Evolutionary conservation across 495 filamentous ascomycete species (phyloP).

Genomic region (Trichoderma parareesei): DNA sequence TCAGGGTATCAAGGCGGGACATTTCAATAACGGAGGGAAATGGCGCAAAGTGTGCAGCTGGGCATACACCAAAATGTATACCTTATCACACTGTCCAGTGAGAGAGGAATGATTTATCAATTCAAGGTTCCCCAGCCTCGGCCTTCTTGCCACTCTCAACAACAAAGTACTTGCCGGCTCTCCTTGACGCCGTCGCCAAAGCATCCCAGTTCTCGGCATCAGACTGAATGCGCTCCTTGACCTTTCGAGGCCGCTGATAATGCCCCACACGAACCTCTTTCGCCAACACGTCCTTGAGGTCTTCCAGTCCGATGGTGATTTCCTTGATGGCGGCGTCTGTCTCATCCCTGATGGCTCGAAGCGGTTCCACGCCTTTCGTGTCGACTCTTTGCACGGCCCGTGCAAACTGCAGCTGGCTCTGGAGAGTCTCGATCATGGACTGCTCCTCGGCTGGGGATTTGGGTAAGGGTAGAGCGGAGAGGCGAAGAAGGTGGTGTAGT

Average conservation of each 20-base stretch:
- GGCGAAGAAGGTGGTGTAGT: constrained; percentile 77
- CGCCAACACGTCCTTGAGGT: constrained; percentile 30
- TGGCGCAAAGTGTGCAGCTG: not conserved
- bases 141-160: constrained; percentile 51
- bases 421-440: constrained; percentile 61
- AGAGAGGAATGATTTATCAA: not conserved
- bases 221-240: constrained; percentile 18
- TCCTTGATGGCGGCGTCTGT: constrained; percentile 39
- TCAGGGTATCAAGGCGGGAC: constrained; percentile 10
- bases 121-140: constrained; percentile 2
- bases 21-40: too few species aligned
- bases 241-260: constrained; percentile 36
- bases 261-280: constrained; percentile 37
- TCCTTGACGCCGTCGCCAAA: constrained; percentile 55
- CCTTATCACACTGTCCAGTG: not conserved
- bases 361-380: constrained; percentile 60
- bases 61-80: not conserved
- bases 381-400: constrained; percentile 72
- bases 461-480: constrained; percentile 80
- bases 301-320: constrained; percentile 32
- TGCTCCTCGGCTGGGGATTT: constrained; percentile 45
- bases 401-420: constrained; percentile 85
- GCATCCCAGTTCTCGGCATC: constrained; percentile 58
- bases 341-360: constrained; percentile 78
- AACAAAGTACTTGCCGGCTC: constrained; percentile 66